Conservation (phyloP, 1,284 basidiomycete genomes). For the Sporisorium graminicola region DNA sequence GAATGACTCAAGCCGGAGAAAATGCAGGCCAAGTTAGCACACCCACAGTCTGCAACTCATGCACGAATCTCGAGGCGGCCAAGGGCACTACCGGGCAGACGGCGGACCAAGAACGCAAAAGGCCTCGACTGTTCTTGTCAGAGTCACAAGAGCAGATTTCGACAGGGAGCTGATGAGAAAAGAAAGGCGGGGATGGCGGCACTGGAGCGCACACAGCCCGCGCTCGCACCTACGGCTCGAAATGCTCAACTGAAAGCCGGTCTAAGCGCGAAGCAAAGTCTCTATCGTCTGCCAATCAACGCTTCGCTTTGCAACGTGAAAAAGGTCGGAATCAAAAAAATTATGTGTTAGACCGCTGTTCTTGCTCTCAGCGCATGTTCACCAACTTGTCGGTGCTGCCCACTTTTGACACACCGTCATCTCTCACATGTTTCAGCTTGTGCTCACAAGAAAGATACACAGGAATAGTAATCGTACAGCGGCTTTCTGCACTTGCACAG, state of each 20-base stretch:
- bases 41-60: no score
- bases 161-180: no score
- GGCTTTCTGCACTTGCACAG: neutral
- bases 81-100: slow-evolving; percentile 17
- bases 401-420: no score
- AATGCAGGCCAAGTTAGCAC: neutral
- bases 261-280: neutral
- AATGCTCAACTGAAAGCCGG: slow-evolving; percentile 8
- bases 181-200: neutral
- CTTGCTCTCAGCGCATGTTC: no score
- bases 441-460: neutral
- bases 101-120: slow-evolving; percentile 3
- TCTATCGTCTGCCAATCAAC: neutral
- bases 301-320: neutral
- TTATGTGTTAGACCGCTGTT: no score
- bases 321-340: neutral
- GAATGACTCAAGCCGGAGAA: slow-evolving; percentile 6
- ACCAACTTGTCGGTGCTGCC: no score
- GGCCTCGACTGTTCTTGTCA: slow-evolving; percentile 16
- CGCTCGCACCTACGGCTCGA: slow-evolving; percentile 8
- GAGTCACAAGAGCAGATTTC: slow-evolving; percentile 33
- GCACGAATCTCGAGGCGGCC: neutral
- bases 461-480: neutral
- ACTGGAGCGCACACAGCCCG: neutral
- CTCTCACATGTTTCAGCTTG: no score